Evolutionary conservation across 2,329 filamentous ascomycete genomes (phyloP).

Genomic region (Trichoderma polysporum): DNA sequence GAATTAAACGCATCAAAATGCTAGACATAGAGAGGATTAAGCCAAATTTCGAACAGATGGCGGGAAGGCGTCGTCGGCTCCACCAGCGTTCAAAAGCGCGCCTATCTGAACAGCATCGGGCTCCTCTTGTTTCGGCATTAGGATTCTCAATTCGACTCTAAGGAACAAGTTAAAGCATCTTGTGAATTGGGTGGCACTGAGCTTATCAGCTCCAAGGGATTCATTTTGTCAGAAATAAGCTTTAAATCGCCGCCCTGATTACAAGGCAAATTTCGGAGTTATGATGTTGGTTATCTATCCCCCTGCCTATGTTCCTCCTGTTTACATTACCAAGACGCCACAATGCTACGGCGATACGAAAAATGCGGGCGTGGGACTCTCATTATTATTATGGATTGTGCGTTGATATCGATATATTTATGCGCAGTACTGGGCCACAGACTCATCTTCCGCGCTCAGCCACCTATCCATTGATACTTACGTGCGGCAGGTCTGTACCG

Average conservation of each 20-base stretch:
- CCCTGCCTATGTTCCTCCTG: background rate
- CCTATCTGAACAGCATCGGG: background rate
- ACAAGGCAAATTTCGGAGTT: background rate
- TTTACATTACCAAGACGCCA: background rate
- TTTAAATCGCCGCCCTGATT: background rate
- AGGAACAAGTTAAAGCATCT: background rate
- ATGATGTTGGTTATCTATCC: background rate
- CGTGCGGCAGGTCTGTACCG: background rate
- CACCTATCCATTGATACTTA: background rate
- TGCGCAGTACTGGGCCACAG: background rate
- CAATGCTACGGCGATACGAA: background rate
- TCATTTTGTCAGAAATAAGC: background rate
- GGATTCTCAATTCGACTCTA: background rate
- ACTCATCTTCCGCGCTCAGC: background rate
- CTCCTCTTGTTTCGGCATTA: background rate
- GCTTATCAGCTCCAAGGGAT: background rate
- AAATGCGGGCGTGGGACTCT: constrained; percentile 1
- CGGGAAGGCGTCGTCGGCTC: background rate
- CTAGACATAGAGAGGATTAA: background rate
- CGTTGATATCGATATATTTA: background rate
- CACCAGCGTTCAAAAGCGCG: background rate
- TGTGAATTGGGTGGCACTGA: background rate
- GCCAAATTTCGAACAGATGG: background rate
- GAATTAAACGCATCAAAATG: background rate
- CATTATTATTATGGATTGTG: background rate